These are phyloP conservation scores for Kodamaea laetipori DNA, from an alignment of 805 yeast species.

Conservation along the genomic window DNA sequence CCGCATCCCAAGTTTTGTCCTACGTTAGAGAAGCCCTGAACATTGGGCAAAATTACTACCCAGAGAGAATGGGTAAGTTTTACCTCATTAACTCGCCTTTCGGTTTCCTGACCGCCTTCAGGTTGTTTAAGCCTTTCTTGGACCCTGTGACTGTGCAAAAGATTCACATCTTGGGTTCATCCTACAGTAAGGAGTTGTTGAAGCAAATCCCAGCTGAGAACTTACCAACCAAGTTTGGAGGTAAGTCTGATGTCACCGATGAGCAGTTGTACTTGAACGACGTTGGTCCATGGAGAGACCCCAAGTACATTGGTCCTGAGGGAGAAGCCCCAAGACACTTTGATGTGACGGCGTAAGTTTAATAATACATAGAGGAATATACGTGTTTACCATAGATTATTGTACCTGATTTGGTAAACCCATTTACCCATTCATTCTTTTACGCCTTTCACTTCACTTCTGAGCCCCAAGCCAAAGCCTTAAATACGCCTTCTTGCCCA, in stretches of 20 bases:
- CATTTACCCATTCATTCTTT: too few species aligned
- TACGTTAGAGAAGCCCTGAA: conserved; percentile 92
- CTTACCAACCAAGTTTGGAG: conserved; percentile 91
- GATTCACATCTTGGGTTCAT: conserved; percentile 81
- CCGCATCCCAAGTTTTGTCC: conserved; percentile 81
- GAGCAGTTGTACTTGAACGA: conserved; percentile 88
- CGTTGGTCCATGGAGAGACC: conserved; percentile 97
- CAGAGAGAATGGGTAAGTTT: conserved; percentile 99
- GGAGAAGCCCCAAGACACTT: conserved; percentile 78
- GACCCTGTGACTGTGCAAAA: conserved; percentile 98
- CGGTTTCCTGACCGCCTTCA: conserved; percentile 94
- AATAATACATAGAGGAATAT: conserved; percentile 9
- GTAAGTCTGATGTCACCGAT: conserved; percentile 65
- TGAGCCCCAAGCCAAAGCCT: too few species aligned
- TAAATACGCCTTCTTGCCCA: too few species aligned
- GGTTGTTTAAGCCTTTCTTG: conserved; percentile 86
- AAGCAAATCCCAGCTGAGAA: conserved; percentile 93
- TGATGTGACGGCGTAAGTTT: conserved; percentile 4
- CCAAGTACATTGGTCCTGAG: conserved; percentile 87
- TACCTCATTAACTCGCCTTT: conserved; percentile 96
- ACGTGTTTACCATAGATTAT: not conserved
- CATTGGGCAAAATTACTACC: conserved; percentile 96
- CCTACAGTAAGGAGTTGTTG: conserved; percentile 78
- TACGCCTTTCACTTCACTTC: too few species aligned
- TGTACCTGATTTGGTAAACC: too few species aligned